Base-by-base conservation (phyloP, 2,329 filamentous ascomycete genomes). In the Aspergillus quadricinctus region DNA sequence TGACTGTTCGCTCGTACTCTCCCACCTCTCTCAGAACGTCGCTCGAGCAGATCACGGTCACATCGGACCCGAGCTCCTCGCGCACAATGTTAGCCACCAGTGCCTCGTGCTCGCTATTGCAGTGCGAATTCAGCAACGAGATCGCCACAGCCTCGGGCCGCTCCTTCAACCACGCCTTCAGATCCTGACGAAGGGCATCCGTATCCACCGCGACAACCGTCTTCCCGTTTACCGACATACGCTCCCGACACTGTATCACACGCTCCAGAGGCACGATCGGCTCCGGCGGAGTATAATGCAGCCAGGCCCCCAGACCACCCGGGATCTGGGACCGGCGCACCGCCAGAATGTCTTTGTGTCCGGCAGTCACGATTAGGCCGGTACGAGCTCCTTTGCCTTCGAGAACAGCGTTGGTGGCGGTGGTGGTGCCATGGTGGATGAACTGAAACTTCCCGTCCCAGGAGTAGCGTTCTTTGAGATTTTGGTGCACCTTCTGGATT, bases 401-500 rank as follows among this genome's bases (percentile, higher is more conserved):
- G 2, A 81, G 69, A 21, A 81, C 76, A 4, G 78, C 78, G 60
- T 80, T 81, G 1, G 78, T 81, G 2, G 74, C 78, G 10, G 76
- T 77, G 1, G 78, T 80, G 0, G 78, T 80, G 8, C 78, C 78
- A 62, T 81, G 78, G 51, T 81, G 78, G 50, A 81, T 77, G 60
- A 76, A 78, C 23, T 76, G 71, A 58, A 80, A 80, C 48, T 71
- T 72, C n/a, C 76, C 77, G 1, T 72, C 66, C 75, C 75, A 79
- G 57, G 61, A 58, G 57, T 74, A 75, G 21, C 69, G 66, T 2
- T 72, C 66, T 50, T 75, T 68, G 3, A 80, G 62, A 8, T 72
- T 65, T 27, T 69, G 64, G 23, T 75, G 72, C 2, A 73, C 76
- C 58, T 79, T 77, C 1, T 62, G 53, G 49, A 80, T 78, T 19